Conservation (phyloP, 1,284 basidiomycete genomes). For the Moesziomyces sp. region DNA sequence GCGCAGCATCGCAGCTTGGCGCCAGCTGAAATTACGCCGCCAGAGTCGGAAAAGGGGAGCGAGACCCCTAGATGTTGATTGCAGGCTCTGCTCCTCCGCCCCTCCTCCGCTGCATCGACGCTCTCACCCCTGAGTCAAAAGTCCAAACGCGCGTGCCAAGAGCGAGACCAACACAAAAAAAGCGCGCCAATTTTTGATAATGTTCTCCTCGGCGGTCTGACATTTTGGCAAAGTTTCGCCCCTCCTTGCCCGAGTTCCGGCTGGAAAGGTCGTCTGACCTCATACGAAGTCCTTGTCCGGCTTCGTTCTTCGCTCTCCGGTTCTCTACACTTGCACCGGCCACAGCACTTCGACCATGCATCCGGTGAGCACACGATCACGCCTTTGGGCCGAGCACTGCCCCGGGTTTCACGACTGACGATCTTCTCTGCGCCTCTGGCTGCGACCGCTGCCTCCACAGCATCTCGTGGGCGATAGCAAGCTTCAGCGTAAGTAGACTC, state of each 20-base stretch:
- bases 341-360: slow-evolving; percentile 19
- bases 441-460: slow-evolving; percentile 3
- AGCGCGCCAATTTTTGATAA: not conserved
- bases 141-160: not conserved
- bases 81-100: not conserved
- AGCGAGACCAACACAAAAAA: not conserved
- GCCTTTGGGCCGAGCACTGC: not conserved
- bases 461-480: slow-evolving; percentile 52
- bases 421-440: not conserved
- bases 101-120: too few species aligned
- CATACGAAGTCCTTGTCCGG: slow-evolving; percentile 11
- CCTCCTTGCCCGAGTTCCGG: slow-evolving; percentile 19
- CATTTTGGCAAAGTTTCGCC: not conserved
- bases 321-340: not conserved
- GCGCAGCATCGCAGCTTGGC: not conserved
- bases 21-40: not conserved
- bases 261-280: slow-evolving; percentile 31
- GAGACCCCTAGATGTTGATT: slow-evolving; percentile 3
- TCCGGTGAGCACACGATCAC: slow-evolving; percentile 10
- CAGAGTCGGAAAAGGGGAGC: not conserved
- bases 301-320: slow-evolving; percentile 1
- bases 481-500: slow-evolving; percentile 34
- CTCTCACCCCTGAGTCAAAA: not conserved
- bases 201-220: not conserved
- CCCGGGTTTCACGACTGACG: not conserved